Conservation (phyloP, 2,329 filamentous ascomycete genomes). For the Colletotrichum graminicola region DNA sequence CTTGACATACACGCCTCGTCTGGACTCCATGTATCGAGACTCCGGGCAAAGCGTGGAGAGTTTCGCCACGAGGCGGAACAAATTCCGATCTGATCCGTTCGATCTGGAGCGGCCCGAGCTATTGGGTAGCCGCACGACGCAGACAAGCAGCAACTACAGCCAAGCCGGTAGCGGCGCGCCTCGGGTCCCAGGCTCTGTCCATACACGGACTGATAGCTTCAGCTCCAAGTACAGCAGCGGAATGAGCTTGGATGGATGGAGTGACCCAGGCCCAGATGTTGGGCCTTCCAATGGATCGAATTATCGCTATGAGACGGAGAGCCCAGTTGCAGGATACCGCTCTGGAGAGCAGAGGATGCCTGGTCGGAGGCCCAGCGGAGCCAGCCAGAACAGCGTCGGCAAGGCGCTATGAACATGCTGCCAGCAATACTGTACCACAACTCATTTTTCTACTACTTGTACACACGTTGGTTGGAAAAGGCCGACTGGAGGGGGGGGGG, state of each 20-base stretch:
- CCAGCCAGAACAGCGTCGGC: slow-evolving; percentile 41
- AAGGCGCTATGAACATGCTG: slow-evolving; percentile 37
- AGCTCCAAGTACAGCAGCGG: slow-evolving; percentile 65
- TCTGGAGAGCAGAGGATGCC: slow-evolving; percentile 34
- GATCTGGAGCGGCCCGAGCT: slow-evolving; percentile 70
- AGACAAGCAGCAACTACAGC: slow-evolving; percentile 49
- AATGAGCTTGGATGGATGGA: slow-evolving; percentile 61
- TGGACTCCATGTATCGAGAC: slow-evolving; percentile 58
- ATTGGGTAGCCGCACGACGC: slow-evolving; percentile 50
- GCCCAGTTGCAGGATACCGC: slow-evolving; percentile 44
- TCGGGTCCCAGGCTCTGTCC: slow-evolving; percentile 48
- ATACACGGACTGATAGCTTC: slow-evolving; percentile 55
- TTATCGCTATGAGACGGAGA: slow-evolving; percentile 47
- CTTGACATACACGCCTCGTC: slow-evolving; percentile 44
- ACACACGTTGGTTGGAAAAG: slow-evolving; percentile 27
- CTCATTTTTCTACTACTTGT: slow-evolving; percentile 26
- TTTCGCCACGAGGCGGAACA: slow-evolving; percentile 63
- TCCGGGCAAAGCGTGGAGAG: slow-evolving; percentile 55
- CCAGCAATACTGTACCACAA: slow-evolving; percentile 13
- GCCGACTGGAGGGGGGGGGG: neutral
- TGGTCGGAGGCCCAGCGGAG: slow-evolving; percentile 29
- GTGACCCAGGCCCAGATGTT: slow-evolving; percentile 67
- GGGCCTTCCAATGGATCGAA: slow-evolving; percentile 49
- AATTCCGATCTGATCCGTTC: slow-evolving; percentile 74
- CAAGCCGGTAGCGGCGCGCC: slow-evolving; percentile 42